Percentiles rank a stretch among this genome's conserved stretches.
Evolutionary conservation across 1,284 basidiomycete genomes (phyloP).

Genomic region (Malassezia furfur): DNA sequence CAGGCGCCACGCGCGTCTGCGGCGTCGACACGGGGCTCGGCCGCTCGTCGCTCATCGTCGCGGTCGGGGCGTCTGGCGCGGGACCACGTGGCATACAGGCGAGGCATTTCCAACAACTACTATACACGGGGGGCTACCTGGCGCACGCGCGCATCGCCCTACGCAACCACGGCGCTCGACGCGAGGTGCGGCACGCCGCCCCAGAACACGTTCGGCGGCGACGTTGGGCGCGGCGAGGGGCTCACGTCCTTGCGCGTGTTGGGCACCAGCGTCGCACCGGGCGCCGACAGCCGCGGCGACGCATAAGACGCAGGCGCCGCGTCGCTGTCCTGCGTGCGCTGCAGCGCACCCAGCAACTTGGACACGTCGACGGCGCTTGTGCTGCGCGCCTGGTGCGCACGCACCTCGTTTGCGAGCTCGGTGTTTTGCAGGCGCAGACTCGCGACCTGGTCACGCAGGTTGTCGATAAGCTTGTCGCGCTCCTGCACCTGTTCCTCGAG

Average conservation of each 20-base stretch:
- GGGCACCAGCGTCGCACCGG: background rate
- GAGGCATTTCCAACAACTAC: no score
- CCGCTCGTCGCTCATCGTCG: background rate
- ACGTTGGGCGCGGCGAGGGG: background rate
- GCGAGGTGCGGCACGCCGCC: background rate
- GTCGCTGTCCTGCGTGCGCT: conserved; percentile 46
- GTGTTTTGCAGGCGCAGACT: conserved; percentile 70
- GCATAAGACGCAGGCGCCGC: background rate
- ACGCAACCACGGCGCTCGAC: conserved; percentile 1
- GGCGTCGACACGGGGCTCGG: background rate
- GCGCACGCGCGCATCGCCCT: background rate
- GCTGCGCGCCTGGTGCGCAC: conserved; percentile 58
- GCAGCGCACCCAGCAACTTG: conserved; percentile 59
- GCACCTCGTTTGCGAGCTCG: conserved; percentile 55
- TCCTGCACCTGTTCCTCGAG: conserved; percentile 88
- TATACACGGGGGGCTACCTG: no score
- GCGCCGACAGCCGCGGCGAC: background rate
- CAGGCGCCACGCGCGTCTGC: background rate
- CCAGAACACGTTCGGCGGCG: conserved; percentile 8
- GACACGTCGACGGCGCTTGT: conserved; percentile 31
- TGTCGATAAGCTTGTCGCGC: conserved; percentile 77
- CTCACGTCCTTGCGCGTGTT: conserved; percentile 14
- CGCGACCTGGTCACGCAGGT: conserved; percentile 74
- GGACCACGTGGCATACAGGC: background rate
- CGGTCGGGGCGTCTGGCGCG: no score